These are phyloP conservation scores for Pythium scleroteichum DNA, from an alignment of 352 stramenopile genomes.

Conservation along the genomic window DNA sequence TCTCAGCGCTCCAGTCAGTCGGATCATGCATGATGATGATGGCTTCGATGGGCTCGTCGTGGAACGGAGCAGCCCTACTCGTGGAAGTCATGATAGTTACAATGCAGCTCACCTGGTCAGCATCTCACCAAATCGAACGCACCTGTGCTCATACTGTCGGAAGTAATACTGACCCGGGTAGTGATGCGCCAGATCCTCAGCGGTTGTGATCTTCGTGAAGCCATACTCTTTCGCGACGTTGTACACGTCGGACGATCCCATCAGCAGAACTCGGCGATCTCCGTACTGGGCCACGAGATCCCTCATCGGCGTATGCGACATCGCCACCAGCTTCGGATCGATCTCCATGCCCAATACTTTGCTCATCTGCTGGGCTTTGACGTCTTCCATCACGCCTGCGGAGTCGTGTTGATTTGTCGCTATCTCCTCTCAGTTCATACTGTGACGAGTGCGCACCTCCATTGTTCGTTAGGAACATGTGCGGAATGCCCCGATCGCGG, in stretches of 20 bases:
- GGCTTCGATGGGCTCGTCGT: conserved; percentile 74
- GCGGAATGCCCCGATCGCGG: conserved; percentile 52
- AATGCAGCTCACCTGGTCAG: too few species aligned
- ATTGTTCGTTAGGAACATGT: conserved; percentile 88
- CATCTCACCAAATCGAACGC: neutral
- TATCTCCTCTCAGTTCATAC: neutral
- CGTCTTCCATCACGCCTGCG: conserved; percentile 73
- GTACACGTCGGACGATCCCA: conserved; percentile 79
- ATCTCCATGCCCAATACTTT: conserved; percentile 55
- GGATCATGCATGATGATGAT: conserved; percentile 91
- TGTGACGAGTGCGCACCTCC: neutral
- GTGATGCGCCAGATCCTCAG: conserved; percentile 66
- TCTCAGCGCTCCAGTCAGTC: conserved; percentile 82
- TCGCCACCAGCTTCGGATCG: conserved; percentile 67
- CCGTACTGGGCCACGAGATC: conserved; percentile 58
- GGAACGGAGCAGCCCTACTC: conserved; percentile 34
- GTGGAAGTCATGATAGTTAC: neutral
- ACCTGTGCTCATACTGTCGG: conserved; percentile 52
- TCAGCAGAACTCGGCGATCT: conserved; percentile 80
- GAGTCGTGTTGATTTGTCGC: too few species aligned
- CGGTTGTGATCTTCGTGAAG: conserved; percentile 76
- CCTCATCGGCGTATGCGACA: conserved; percentile 89
- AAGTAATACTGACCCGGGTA: conserved; percentile 81
- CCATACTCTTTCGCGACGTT: conserved; percentile 72
- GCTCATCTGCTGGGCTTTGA: conserved; percentile 73